Percentiles rank a stretch among this genome's conserved stretches.
These are phyloP conservation scores for Annulohypoxylon truncatum DNA, from an alignment of 2,329 filamentous ascomycete species.

Conservation along the genomic window DNA sequence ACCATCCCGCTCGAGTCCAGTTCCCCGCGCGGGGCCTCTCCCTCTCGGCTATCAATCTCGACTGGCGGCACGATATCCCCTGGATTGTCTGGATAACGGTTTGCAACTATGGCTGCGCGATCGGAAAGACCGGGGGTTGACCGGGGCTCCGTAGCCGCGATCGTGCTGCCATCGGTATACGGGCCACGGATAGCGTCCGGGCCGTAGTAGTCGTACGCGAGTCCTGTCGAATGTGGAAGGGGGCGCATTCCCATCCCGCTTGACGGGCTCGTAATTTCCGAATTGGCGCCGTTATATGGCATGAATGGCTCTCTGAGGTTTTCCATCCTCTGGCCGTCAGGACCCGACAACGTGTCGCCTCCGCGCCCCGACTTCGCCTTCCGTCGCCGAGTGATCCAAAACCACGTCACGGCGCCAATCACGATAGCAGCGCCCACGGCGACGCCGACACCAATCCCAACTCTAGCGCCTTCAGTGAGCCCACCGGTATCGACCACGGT, in stretches of 20 bases:
- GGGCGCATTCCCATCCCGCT: conserved; percentile 43
- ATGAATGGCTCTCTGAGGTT: conserved; percentile 27
- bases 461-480: conserved; percentile 64
- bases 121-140: conserved; percentile 49
- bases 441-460: conserved; percentile 67
- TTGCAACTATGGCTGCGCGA: conserved; percentile 46
- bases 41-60: conserved; percentile 62
- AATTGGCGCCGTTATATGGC: conserved; percentile 46
- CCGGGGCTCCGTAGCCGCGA: conserved; percentile 40
- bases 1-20: neutral
- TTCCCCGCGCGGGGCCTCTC: neutral
- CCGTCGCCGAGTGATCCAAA: conserved; percentile 58
- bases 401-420: conserved; percentile 59
- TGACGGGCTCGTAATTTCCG: conserved; percentile 49
- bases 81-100: conserved; percentile 30
- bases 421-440: conserved; percentile 57
- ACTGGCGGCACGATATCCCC: conserved; percentile 50
- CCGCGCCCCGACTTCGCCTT: conserved; percentile 11
- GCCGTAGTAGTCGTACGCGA: conserved; percentile 58
- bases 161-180: conserved; percentile 52
- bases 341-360: conserved; percentile 5
- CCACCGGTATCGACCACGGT: conserved; percentile 40
- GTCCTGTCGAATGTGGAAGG: conserved; percentile 44
- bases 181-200: conserved; percentile 59
- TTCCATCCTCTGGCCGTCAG: conserved; percentile 2